A percentile compares a stretch with the other conserved stretches of the same genome.
Evolutionary conservation across 1,139 yeast species (phyloP).

Genomic region (Yamadazyma conglobata): DNA sequence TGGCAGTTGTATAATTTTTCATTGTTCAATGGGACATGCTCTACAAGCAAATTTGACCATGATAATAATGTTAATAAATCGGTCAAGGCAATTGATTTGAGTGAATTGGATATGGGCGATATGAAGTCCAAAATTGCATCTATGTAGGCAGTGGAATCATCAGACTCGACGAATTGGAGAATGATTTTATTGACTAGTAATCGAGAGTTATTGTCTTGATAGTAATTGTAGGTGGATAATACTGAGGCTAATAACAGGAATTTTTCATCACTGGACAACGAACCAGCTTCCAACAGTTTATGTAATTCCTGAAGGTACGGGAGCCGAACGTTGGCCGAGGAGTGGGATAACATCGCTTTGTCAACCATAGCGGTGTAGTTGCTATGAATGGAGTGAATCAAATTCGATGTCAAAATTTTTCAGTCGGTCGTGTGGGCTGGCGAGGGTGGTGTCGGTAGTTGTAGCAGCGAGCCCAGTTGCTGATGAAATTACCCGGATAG

Average conservation of each 20-base stretch:
- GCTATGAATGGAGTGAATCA: too few species aligned
- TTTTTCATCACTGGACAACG: slow-evolving; percentile 6
- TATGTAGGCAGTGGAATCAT: slow-evolving; percentile 6
- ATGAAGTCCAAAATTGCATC: slow-evolving; percentile 36
- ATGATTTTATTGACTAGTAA: slow-evolving; percentile 24
- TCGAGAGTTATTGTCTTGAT: slow-evolving; percentile 50
- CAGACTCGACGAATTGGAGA: slow-evolving; percentile 2
- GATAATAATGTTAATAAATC: slow-evolving; percentile 54
- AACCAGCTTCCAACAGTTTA: slow-evolving; percentile 5
- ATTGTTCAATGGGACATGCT: slow-evolving; percentile 1
- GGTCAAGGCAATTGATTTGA: slow-evolving; percentile 42
- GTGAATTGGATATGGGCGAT: slow-evolving; percentile 23
- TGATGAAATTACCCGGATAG: slow-evolving; percentile 1
- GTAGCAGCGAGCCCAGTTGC: too few species aligned
- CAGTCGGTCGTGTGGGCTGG: too few species aligned
- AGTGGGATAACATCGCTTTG: slow-evolving; percentile 12
- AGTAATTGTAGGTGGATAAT: slow-evolving; percentile 47
- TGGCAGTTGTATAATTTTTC: slow-evolving; percentile 1
- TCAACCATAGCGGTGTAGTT: slow-evolving; percentile 13
- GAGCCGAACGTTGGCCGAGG: slow-evolving; percentile 34
- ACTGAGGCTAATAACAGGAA: slow-evolving; percentile 26
- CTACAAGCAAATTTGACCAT: slow-evolving; percentile 47
- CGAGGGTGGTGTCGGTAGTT: too few species aligned
- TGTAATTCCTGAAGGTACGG: slow-evolving; percentile 22
- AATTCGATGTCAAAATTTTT: slow-evolving; percentile 2